Evolutionary conservation across 768 basidiomycete species (phyloP).

Genomic region (Multifurca ochricompacta): DNA sequence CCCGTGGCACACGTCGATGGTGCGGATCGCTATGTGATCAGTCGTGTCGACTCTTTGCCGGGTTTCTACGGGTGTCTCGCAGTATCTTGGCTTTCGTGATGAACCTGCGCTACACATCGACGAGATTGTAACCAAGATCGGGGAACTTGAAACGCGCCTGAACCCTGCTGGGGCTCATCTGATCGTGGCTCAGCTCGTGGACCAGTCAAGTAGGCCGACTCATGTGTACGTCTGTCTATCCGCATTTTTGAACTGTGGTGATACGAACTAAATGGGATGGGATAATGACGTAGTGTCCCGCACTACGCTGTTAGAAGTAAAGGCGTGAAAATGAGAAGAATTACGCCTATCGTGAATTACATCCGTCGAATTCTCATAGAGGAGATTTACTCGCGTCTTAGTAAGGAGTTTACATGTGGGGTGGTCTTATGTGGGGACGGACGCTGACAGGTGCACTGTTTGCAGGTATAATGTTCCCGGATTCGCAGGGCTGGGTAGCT

Average conservation of each 20-base stretch:
- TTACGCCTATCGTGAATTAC: slow-evolving; percentile 34
- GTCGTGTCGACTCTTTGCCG: slow-evolving; percentile 46
- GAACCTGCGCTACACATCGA: slow-evolving; percentile 28
- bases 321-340: slow-evolving; percentile 26
- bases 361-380: slow-evolving; percentile 48
- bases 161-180: slow-evolving; percentile 30
- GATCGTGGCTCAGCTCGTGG: slow-evolving; percentile 35
- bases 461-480: slow-evolving; percentile 52
- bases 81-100: slow-evolving; percentile 58
- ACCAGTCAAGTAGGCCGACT: slow-evolving; percentile 36
- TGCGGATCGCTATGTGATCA: slow-evolving; percentile 48
- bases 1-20: slow-evolving; percentile 41
- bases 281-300: slow-evolving; percentile 41
- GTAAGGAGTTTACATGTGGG: slow-evolving; percentile 28
- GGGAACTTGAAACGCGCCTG: slow-evolving; percentile 37
- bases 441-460: background rate
- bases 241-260: background rate
- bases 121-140: slow-evolving; percentile 45
- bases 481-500: slow-evolving; percentile 50
- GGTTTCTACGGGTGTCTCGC: slow-evolving; percentile 57
- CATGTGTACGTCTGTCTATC: slow-evolving; percentile 46
- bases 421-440: background rate
- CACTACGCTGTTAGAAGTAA: slow-evolving; percentile 49
- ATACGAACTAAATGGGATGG: background rate
- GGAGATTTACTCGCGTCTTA: slow-evolving; percentile 51